Percentiles rank a stretch among this genome's conserved stretches.
Conservation (phyloP, 768 basidiomycete genomes). For the Pholiota molesta region DNA sequence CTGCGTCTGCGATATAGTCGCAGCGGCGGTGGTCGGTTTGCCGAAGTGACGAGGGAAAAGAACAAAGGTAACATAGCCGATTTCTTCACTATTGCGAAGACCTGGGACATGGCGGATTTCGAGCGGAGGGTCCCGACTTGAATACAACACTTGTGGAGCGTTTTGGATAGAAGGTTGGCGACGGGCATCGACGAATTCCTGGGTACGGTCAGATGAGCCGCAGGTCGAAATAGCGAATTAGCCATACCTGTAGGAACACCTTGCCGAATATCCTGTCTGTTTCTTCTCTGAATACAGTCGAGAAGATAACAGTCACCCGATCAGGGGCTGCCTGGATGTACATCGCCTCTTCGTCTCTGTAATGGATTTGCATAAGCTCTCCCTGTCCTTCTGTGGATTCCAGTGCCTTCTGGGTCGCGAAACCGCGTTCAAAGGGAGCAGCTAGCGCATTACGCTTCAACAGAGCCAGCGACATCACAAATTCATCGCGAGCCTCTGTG, state of each 20-base stretch:
- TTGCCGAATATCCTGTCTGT: slow-evolving; percentile 97
- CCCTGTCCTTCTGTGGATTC: slow-evolving; percentile 75
- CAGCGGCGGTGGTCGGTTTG: slow-evolving; percentile 64
- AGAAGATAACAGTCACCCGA: slow-evolving; percentile 97
- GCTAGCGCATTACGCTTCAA: slow-evolving; percentile 93
- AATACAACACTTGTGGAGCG: slow-evolving; percentile 96
- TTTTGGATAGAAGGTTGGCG: slow-evolving; percentile 91
- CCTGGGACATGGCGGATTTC: slow-evolving; percentile 90
- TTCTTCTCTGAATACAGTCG: slow-evolving; percentile 95
- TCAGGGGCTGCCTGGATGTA: slow-evolving; percentile 92
- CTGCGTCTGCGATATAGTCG: slow-evolving; percentile 93
- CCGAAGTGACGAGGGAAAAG: slow-evolving; percentile 96
- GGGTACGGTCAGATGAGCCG: slow-evolving; percentile 10
- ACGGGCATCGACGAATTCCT: slow-evolving; percentile 99
- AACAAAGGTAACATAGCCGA: slow-evolving; percentile 97
- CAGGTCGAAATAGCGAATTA: not conserved
- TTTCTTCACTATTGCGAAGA: slow-evolving; percentile 81
- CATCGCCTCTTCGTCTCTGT: slow-evolving; percentile 96
- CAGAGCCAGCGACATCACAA: slow-evolving; percentile 81
- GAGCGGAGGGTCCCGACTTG: slow-evolving; percentile 93
- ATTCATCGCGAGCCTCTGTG: slow-evolving; percentile 75
- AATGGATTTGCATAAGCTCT: slow-evolving; percentile 90
- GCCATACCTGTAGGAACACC: slow-evolving; percentile 92
- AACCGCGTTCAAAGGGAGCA: slow-evolving; percentile 92
- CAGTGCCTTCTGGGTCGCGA: slow-evolving; percentile 80